A percentile compares a stretch with the other conserved stretches of the same genome.
Conservation (phyloP, 164 flowering plant genomes). For the Aristolochia fimbriata region DNA sequence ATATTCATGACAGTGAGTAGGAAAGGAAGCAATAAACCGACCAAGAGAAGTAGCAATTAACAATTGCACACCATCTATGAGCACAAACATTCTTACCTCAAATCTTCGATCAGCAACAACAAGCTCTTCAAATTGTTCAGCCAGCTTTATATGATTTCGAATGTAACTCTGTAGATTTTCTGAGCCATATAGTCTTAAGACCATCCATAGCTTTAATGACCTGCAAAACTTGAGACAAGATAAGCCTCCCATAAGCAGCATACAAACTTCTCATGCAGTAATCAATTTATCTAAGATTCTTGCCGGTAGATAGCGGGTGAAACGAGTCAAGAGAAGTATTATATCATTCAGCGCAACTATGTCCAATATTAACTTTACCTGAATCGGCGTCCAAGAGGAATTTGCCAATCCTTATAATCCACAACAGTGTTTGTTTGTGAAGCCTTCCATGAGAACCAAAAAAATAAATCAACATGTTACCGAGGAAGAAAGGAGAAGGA, state of each 20-base stretch:
- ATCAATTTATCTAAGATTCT: neutral
- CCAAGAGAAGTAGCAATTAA: too few relatives aligned
- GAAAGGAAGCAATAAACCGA: neutral
- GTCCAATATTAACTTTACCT: conserved; percentile 29
- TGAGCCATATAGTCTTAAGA: conserved; percentile 76
- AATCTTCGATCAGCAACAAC: conserved; percentile 62
- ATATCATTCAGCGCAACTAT: neutral
- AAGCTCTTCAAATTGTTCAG: conserved; percentile 64
- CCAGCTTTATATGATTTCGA: conserved; percentile 73
- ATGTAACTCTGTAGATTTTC: conserved; percentile 68
- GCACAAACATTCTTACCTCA: conserved; percentile 42
- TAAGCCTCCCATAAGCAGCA: neutral
- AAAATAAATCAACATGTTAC: neutral
- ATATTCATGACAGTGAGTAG: neutral
- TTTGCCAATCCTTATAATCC: conserved; percentile 96
- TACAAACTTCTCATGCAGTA: neutral
- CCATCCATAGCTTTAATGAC: conserved; percentile 92
- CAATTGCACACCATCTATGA: neutral
- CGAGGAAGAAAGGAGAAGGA: too few relatives aligned
- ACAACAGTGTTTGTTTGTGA: conserved; percentile 64
- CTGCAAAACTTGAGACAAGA: conserved; percentile 22
- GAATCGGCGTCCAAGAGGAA: conserved; percentile 90
- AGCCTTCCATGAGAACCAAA: conserved; percentile 31
- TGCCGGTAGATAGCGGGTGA: too few relatives aligned
- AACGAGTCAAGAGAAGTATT: neutral